These are phyloP conservation scores for Crucibulum cyathiforme DNA, from an alignment of 1,284 basidiomycete species.

Conservation along the genomic window DNA sequence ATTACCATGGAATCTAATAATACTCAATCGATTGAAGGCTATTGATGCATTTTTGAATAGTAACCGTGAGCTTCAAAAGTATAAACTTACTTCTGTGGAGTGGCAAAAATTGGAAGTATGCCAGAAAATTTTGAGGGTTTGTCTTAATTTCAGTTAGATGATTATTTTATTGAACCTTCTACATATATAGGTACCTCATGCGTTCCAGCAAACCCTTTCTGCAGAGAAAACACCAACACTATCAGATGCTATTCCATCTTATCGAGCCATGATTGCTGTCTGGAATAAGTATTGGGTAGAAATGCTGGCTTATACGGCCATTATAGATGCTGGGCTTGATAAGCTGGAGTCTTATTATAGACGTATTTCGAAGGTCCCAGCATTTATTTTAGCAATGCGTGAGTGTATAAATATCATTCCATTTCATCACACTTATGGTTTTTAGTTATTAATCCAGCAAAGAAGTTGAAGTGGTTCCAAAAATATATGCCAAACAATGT, in stretches of 20 bases:
- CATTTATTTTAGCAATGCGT: background rate
- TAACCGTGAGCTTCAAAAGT: constrained; percentile 18
- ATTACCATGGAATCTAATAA: background rate
- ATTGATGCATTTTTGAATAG: constrained; percentile 22
- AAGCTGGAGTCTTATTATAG: background rate
- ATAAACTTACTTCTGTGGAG: constrained; percentile 16
- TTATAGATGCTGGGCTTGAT: background rate
- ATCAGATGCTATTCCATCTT: background rate
- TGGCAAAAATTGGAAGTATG: constrained; percentile 26
- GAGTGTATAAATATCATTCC: background rate
- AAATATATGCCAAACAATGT: background rate
- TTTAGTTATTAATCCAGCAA: background rate
- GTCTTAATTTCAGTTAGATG: constrained; percentile 3
- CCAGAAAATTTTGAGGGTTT: constrained; percentile 24
- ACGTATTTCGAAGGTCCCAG: background rate
- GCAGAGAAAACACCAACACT: constrained; percentile 7
- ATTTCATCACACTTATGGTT: background rate
- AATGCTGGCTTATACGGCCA: background rate
- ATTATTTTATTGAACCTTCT: constrained; percentile 1
- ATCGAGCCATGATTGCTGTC: background rate
- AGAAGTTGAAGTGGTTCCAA: background rate
- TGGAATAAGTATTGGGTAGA: background rate
- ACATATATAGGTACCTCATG: constrained; percentile 13
- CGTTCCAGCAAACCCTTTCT: constrained; percentile 10
- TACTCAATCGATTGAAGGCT: constrained; percentile 10